Base-by-base conservation (phyloP, 768 basidiomycete genomes). In the Baorangia bicolor region DNA sequence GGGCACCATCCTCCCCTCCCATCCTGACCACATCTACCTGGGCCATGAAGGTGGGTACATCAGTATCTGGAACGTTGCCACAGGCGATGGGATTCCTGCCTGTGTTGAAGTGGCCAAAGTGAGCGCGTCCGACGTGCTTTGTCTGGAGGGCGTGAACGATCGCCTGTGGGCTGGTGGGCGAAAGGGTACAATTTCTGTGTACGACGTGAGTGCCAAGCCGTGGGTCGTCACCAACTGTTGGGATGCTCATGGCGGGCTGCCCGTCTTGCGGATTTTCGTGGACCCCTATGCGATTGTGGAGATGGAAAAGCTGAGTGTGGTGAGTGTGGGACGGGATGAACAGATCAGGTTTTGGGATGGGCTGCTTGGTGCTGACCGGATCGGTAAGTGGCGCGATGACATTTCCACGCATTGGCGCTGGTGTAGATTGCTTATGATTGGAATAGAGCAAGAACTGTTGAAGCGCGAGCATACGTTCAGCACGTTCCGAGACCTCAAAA, bases 41-140 rank as follows among this genome's bases (percentile, higher is more conserved):
- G 94, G 90, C 0, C 96, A 99, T 63, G 95, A 98, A 70, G 94
- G 90, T 39, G 96, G 96, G 0, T 86, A 80, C 64, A 78, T 98
- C 58, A 88, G 87, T 2, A 75, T 95, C n/a, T 99, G 97, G 94
- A 63, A 73, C 23, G 58, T 83, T 11, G 75, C 76, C 2, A 77
- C 79, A 0, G 74, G 72, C 2, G 85, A 83, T 56, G 83, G 81
- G 38, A 74, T 78, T 41, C 88, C 89, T 1, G 68, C 67, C 9
- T 96, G 91, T 65, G 64, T 83, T 14, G 88, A 90, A 58, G 87
- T 90, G 25, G 75, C 92, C 64, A 92, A 90, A 73, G 84, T 97
- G 46, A 84, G 88, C 6, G 75, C 81, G 30, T 92, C 88, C 42
- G 91, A 93, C 70, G 84, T 99, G 49, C 73, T 96, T 23, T 82